Evolutionary conservation across 2,329 filamentous ascomycete species (phyloP), one percentile per base, ranked within the genome.

Genomic region (Harringtonia aguacate): DNA sequence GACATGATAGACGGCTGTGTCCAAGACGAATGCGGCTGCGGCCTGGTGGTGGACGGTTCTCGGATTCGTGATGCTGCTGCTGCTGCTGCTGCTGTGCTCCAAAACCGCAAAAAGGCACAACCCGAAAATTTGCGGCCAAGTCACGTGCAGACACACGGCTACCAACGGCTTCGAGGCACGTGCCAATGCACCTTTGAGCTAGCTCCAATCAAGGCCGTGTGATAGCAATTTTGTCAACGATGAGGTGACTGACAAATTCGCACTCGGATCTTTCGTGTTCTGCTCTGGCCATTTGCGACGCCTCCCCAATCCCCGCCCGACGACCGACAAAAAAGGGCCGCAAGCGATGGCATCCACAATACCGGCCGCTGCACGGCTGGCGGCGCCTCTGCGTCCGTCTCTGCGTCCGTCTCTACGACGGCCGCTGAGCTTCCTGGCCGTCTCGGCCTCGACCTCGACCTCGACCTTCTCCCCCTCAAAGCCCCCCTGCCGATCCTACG

Each of bases 1-100:
- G 86, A 82, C 81, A 86, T 86, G 50, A 53, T 77, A 69, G 62
- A n/a, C 34, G 43, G 28, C 42, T 44, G 30, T 7, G 10, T 10
- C 28, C 18, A 21, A 9, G 14, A 7, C 21, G 17, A 22, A 17
- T 10, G 20, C 20, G 8, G 15, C 20, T 18, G 17, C 14, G 30
- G 27, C 37, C 24, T 17, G 36, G 42, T 28, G 8, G 27, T 20
- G 8, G 22, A 35, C 28, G 27, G 30, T 15, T 22, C 40, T 28
- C 4, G 8, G 28, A n/a, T n/a, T n/a, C n/a, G n/a, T n/a, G n/a
- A n/a, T n/a, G n/a, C n/a, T n/a, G n/a, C n/a, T n/a, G n/a, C n/a
- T n/a, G n/a, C n/a, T n/a, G n/a, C n/a, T n/a, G n/a, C n/a, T n/a
- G n/a, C n/a, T n/a, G n/a, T n/a, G n/a, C n/a, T n/a, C n/a, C n/a